Evolutionary conservation across 176 grass and related monocot species (phyloP).

Genomic region (Carex littledalei): DNA sequence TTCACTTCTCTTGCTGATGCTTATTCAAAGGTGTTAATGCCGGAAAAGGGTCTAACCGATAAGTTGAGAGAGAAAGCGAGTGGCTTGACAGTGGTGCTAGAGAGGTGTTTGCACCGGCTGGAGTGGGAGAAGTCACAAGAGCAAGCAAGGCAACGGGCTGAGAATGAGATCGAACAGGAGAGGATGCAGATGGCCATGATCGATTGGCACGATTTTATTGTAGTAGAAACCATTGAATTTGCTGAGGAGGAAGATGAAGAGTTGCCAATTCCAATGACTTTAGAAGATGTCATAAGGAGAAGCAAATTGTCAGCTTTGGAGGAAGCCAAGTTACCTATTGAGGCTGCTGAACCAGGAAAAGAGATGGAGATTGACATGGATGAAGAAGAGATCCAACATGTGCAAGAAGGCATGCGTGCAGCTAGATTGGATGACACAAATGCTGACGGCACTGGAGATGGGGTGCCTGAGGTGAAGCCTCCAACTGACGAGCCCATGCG

Average conservation of each 20-base stretch:
- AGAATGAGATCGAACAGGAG: slow-evolving; percentile 93
- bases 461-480: slow-evolving; percentile 10
- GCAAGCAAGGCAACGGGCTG: slow-evolving; percentile 76
- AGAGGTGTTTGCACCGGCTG: slow-evolving; percentile 71
- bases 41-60: slow-evolving; percentile 33
- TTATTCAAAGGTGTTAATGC: slow-evolving; percentile 76
- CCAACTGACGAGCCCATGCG: slow-evolving; percentile 49
- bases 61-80: slow-evolving; percentile 40
- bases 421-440: slow-evolving; percentile 54
- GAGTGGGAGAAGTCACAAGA: slow-evolving; percentile 97
- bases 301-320: slow-evolving; percentile 65
- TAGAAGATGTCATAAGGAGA: slow-evolving; percentile 78
- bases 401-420: slow-evolving; percentile 86
- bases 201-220: slow-evolving; percentile 95
- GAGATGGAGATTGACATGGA: slow-evolving; percentile 93
- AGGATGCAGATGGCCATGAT: slow-evolving; percentile 89
- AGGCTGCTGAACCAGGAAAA: slow-evolving; percentile 53
- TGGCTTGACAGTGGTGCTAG: slow-evolving; percentile 62
- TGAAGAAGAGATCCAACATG: slow-evolving; percentile 85
- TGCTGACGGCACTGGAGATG: slow-evolving; percentile 37
- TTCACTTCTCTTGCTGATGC: slow-evolving; percentile 71
- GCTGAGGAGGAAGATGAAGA: slow-evolving; percentile 76
- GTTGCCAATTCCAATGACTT: slow-evolving; percentile 58
- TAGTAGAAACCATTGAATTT: slow-evolving; percentile 92
- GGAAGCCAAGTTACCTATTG: slow-evolving; percentile 39